Conservation (phyloP, 176 grass and related monocot genomes). For the Juncus inflexus region DNA sequence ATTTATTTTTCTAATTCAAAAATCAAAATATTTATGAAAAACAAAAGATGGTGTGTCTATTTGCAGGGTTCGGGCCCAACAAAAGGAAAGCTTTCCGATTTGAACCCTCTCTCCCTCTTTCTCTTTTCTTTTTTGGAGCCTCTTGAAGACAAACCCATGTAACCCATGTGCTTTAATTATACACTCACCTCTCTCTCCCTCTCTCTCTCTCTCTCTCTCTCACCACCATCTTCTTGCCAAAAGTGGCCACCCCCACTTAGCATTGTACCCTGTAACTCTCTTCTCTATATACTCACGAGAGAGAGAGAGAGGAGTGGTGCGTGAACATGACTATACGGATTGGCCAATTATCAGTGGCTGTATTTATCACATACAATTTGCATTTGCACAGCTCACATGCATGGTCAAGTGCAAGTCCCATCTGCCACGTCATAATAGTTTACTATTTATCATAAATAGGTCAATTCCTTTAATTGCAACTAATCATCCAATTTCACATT, state of each 20-base stretch:
- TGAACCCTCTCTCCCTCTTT: background rate
- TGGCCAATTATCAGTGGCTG: background rate
- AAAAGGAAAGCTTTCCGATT: slow-evolving; percentile 15
- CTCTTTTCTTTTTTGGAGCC: slow-evolving; percentile 14
- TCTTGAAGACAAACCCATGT: slow-evolving; percentile 19
- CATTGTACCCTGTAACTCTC: too few relatives aligned
- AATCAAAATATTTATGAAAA: too few relatives aligned
- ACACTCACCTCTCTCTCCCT: slow-evolving; percentile 2
- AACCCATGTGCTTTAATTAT: slow-evolving; percentile 23
- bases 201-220: background rate
- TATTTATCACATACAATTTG: too few relatives aligned
- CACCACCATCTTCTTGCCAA: background rate
- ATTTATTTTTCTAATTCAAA: too few relatives aligned
- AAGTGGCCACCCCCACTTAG: too few relatives aligned
- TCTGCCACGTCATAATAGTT: too few relatives aligned
- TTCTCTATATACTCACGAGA: background rate
- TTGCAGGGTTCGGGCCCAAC: slow-evolving; percentile 7
- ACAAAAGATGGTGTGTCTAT: too few relatives aligned
- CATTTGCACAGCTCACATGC: too few relatives aligned
- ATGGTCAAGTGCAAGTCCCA: too few relatives aligned
- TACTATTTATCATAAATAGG: too few relatives aligned
- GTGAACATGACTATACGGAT: slow-evolving; percentile 19
- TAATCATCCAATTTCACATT: too few relatives aligned
- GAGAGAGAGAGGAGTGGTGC: background rate
- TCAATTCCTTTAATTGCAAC: too few relatives aligned